A percentile compares a stretch with the other conserved stretches of the same genome.
Conservation (phyloP, 2,329 filamentous ascomycete genomes). For the Diaporthe amygdali region DNA sequence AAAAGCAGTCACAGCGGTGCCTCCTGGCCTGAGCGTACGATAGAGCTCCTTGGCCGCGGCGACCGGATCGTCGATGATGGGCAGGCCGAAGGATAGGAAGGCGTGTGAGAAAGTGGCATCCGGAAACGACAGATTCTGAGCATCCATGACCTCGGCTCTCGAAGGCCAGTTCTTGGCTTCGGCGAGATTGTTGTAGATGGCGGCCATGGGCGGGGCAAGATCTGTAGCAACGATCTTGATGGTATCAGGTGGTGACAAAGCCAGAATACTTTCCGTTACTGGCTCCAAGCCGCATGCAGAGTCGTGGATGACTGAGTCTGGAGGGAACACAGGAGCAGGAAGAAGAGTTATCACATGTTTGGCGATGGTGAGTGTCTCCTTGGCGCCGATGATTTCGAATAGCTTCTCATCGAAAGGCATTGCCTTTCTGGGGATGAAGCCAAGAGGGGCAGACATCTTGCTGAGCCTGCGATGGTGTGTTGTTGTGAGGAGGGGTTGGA, state of each 20-base stretch:
- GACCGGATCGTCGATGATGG: conserved; percentile 27
- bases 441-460: neutral
- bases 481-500: too few species aligned
- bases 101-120: conserved; percentile 26
- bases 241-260: neutral
- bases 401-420: conserved; percentile 8
- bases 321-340: conserved; percentile 18
- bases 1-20: conserved; percentile 29
- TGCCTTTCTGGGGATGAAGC: neutral
- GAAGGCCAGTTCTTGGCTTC: conserved; percentile 23
- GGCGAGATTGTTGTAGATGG: conserved; percentile 26
- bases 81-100: conserved; percentile 30
- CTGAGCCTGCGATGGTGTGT: too few species aligned
- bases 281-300: conserved; percentile 24
- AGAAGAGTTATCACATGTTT: conserved; percentile 23
- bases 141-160: conserved; percentile 27
- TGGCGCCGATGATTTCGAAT: conserved; percentile 15
- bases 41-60: conserved; percentile 26
- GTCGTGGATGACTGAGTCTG: conserved; percentile 24
- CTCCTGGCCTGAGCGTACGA: conserved; percentile 27
- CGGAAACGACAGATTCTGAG: conserved; percentile 27
- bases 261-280: conserved; percentile 22
- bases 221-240: conserved; percentile 24
- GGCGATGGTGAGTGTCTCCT: conserved; percentile 21
- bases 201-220: conserved; percentile 19